phyloP scores from a whole-genome alignment of 257 asterid species.

The Lavandula angustifolia region DNA sequence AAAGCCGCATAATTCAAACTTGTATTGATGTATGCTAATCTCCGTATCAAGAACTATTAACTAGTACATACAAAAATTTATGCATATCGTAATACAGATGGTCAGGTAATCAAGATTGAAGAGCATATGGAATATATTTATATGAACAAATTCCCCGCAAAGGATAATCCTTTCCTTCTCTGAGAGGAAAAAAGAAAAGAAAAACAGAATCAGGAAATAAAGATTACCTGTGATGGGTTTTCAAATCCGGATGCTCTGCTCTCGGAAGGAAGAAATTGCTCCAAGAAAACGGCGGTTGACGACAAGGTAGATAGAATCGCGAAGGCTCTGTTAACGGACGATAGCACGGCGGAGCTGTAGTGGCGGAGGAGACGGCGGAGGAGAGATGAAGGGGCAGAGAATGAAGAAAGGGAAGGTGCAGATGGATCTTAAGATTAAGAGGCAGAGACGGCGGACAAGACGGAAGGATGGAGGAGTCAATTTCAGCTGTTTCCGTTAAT shows the following conservation, averaged over 20 bases:
- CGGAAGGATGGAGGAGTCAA: slow-evolving; percentile 1
- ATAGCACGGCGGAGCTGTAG: neutral
- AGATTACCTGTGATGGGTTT: slow-evolving; percentile 13
- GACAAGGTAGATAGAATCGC: slow-evolving; percentile 1
- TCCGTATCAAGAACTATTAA: neutral
- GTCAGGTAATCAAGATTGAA: neutral
- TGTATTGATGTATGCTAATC: neutral
- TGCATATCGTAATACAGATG: neutral
- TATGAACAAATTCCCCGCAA: neutral
- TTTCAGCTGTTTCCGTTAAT: neutral
- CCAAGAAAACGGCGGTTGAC: neutral
- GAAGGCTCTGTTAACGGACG: neutral
- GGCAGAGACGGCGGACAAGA: slow-evolving; percentile 15
- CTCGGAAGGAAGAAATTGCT: neutral
- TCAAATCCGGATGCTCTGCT: neutral
- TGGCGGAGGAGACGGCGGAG: neutral
- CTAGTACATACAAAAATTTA: neutral
- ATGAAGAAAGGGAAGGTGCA: neutral
- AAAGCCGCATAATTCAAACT: slow-evolving; percentile 7
- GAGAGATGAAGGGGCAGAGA: neutral
- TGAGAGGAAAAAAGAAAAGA: too few species aligned
- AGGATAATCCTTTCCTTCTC: neutral
- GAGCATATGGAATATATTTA: neutral
- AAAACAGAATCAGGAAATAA: neutral
- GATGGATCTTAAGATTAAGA: slow-evolving; percentile 19